Conservation (phyloP, 2,329 filamentous ascomycete genomes). For the Dothiorella sarmentorum region DNA sequence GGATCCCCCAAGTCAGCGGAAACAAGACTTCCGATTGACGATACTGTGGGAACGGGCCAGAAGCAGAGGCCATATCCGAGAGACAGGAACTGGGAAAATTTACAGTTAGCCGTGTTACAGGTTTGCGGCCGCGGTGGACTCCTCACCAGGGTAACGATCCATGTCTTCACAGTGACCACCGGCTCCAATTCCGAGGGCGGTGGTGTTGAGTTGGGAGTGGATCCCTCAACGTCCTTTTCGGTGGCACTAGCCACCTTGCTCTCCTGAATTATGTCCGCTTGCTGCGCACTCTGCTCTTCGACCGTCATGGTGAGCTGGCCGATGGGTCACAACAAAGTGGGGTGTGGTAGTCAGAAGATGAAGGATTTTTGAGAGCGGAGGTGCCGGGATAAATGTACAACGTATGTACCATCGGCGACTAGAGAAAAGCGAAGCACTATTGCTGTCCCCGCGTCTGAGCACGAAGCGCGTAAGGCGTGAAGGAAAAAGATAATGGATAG, state of each 20-base stretch:
- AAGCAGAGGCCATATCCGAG: constrained; percentile 30
- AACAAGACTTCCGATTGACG: constrained; percentile 23
- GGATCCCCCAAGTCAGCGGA: neutral
- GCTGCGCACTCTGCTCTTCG: neutral
- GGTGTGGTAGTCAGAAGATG: neutral
- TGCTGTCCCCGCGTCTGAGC: neutral
- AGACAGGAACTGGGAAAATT: constrained; percentile 22
- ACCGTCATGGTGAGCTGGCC: neutral
- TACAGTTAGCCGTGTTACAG: too few species aligned
- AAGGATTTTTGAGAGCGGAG: neutral
- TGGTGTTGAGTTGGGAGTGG: neutral
- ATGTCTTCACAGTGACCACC: constrained; percentile 6
- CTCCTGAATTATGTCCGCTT: neutral
- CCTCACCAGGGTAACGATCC: neutral
- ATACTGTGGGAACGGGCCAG: constrained; percentile 30
- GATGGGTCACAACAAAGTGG: neutral
- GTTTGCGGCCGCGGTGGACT: neutral
- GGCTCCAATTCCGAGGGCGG: neutral
- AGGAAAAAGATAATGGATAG: neutral
- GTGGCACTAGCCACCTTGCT: neutral
- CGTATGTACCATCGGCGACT: neutral
- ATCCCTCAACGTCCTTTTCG: neutral
- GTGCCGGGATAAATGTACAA: neutral
- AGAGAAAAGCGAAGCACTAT: neutral
- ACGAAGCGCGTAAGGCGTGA: neutral